A percentile compares a stretch with the other conserved stretches of the same genome.
Conservation (phyloP, 176 grass and related monocot species). For the Rhipidocladum racemiflorum region DNA sequence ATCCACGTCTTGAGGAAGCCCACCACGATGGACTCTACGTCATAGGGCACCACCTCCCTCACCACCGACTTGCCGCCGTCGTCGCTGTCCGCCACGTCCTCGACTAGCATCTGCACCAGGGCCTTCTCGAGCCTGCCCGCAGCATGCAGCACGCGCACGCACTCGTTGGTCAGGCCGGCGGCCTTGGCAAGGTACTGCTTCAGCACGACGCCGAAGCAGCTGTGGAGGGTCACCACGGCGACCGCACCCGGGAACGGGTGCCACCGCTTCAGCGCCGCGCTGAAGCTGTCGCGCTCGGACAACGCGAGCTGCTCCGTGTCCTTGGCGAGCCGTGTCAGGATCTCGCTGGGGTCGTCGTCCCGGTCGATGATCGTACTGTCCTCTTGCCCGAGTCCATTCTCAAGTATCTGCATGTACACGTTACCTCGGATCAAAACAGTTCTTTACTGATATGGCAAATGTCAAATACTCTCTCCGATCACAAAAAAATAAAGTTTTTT, state of each 20-base stretch:
- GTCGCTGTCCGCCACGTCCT: slow-evolving; percentile 55
- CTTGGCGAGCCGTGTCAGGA: slow-evolving; percentile 52
- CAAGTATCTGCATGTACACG: slow-evolving; percentile 39
- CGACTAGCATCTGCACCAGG: slow-evolving; percentile 61
- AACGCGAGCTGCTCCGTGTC: slow-evolving; percentile 63
- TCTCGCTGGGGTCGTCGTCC: slow-evolving; percentile 49
- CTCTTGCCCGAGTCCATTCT: slow-evolving; percentile 54
- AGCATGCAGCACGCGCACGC: slow-evolving; percentile 72
- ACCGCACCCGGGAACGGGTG: slow-evolving; percentile 54
- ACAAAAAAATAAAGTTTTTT: no score
- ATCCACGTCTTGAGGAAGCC: slow-evolving; percentile 74
- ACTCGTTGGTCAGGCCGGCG: slow-evolving; percentile 63
- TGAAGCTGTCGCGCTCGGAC: slow-evolving; percentile 55
- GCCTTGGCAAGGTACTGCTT: slow-evolving; percentile 69
- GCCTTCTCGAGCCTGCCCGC: slow-evolving; percentile 73
- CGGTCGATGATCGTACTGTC: slow-evolving; percentile 41
- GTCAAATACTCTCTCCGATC: no score
- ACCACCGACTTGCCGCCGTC: slow-evolving; percentile 51
- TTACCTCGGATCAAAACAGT: not conserved
- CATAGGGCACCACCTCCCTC: slow-evolving; percentile 65
- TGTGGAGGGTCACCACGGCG: slow-evolving; percentile 57
- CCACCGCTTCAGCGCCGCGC: slow-evolving; percentile 55
- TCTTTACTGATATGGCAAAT: not conserved
- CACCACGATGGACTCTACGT: slow-evolving; percentile 60
- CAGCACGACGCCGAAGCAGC: slow-evolving; percentile 74